These are phyloP conservation scores for Colletotrichum sp. DNA, from an alignment of 2,329 filamentous ascomycete species.

Conservation along the genomic window DNA sequence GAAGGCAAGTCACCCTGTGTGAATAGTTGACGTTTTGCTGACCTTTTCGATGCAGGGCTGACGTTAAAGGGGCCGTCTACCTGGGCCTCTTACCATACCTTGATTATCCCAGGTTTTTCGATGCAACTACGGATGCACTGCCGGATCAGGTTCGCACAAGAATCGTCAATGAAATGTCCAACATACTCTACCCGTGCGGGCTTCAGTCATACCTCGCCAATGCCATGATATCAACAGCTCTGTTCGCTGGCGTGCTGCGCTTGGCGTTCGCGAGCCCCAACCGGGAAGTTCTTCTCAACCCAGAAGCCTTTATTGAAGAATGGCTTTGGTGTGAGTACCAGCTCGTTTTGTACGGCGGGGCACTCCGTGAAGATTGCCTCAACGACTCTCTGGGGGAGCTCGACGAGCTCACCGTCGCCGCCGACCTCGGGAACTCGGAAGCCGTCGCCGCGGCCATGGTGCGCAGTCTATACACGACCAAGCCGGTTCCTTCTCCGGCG, in stretches of 20 bases:
- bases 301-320: constrained; percentile 35
- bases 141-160: constrained; percentile 17
- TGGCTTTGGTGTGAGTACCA: constrained; percentile 32
- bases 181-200: constrained; percentile 27
- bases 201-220: constrained; percentile 27
- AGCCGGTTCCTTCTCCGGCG: neutral
- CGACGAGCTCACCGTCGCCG: constrained; percentile 2
- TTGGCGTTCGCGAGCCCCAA: constrained; percentile 20
- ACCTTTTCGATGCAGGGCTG: constrained; percentile 30
- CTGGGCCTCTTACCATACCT: constrained; percentile 36
- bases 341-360: constrained; percentile 29
- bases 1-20: constrained; percentile 28
- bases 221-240: constrained; percentile 29
- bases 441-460: neutral
- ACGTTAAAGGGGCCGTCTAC: constrained; percentile 38
- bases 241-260: constrained; percentile 29
- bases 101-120: constrained; percentile 29
- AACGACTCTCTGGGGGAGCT: neutral
- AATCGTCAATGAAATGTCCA: constrained; percentile 17
- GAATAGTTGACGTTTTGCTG: neutral
- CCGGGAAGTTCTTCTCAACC: constrained; percentile 29
- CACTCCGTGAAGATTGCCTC: constrained; percentile 24
- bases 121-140: constrained; percentile 28
- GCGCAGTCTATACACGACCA: neutral
- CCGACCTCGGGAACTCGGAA: neutral